These are phyloP conservation scores for Trichophyton equinum DNA, from an alignment of 2,329 filamentous ascomycete species.

Conservation along the genomic window DNA sequence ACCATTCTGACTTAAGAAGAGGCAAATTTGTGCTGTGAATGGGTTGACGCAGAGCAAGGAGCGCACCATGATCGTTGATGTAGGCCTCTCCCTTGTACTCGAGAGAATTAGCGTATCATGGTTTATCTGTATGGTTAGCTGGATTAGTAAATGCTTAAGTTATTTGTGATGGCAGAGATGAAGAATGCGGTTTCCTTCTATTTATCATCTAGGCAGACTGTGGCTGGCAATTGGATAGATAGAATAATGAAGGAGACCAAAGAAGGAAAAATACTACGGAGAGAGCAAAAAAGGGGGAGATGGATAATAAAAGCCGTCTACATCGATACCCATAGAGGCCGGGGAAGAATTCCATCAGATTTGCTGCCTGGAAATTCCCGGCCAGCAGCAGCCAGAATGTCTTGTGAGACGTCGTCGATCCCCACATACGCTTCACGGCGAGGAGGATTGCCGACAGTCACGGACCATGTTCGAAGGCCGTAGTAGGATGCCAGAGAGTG, in stretches of 20 bases:
- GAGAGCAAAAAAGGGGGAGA: neutral
- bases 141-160: too few relatives aligned
- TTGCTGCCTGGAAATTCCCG: constrained; percentile 14
- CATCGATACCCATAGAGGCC: constrained; percentile 27
- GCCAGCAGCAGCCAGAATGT: constrained; percentile 24
- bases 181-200: neutral
- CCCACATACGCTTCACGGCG: constrained; percentile 75
- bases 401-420: constrained; percentile 28
- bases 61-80: too few relatives aligned
- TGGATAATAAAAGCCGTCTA: constrained; percentile 13
- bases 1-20: too few relatives aligned
- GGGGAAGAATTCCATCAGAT: constrained; percentile 27
- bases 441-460: constrained; percentile 57
- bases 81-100: too few relatives aligned
- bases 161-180: neutral
- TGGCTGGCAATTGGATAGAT: neutral
- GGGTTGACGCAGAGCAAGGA: too few relatives aligned
- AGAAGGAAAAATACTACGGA: neutral
- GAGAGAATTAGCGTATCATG: neutral
- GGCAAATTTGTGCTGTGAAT: too few relatives aligned
- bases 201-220: neutral
- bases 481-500: constrained; percentile 91
- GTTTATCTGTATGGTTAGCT: neutral
- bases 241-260: neutral
- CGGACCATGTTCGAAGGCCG: constrained; percentile 69